phyloP scores from a whole-genome alignment of 306 rosid species.

The Cucumis cinereus region DNA sequence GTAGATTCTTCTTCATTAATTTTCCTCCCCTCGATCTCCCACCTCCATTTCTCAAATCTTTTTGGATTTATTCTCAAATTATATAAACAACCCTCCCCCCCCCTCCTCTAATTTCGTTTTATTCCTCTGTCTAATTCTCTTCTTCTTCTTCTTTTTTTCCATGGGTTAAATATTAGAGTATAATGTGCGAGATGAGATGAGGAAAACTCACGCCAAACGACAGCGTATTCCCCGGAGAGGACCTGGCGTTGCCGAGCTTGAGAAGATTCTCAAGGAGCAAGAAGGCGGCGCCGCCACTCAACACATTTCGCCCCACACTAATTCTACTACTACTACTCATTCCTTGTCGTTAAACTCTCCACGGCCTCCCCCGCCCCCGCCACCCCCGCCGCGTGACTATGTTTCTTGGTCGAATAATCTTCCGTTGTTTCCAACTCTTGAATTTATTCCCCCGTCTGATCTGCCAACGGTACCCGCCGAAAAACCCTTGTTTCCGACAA shows the following conservation, averaged over 20 bases:
- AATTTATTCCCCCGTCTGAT: neutral
- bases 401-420: neutral
- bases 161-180: too few relatives aligned
- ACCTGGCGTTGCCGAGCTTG: constrained; percentile 70
- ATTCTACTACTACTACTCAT: too few relatives aligned
- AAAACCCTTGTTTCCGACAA: neutral
- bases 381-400: neutral
- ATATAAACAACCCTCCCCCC: neutral
- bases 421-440: neutral
- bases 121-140: neutral
- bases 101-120: neutral
- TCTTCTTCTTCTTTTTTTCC: neutral
- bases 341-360: neutral
- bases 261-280: constrained; percentile 53
- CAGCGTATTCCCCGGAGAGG: constrained; percentile 55
- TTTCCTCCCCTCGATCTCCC: neutral
- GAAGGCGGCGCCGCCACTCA: neutral
- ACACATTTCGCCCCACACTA: too few relatives aligned
- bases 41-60: neutral
- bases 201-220: constrained; percentile 22
- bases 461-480: neutral
- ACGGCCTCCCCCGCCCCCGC: neutral
- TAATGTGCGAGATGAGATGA: neutral
- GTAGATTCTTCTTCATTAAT: constrained; percentile 18
- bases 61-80: neutral